These are phyloP conservation scores for Pyrenula aspistea DNA, from an alignment of 495 filamentous ascomycete genomes.

Conservation along the genomic window DNA sequence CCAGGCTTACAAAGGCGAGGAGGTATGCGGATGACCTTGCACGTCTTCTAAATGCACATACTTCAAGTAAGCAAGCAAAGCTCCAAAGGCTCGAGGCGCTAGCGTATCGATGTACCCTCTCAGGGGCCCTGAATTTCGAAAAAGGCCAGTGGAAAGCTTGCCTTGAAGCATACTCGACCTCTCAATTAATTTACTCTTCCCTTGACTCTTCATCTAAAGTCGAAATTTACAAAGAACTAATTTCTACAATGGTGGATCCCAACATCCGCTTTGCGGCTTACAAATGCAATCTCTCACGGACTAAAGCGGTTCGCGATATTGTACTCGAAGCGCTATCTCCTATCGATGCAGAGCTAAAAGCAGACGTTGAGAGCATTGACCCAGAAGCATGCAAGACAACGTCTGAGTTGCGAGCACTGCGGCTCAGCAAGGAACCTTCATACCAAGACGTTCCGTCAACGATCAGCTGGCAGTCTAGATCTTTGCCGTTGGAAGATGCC, in stretches of 20 bases:
- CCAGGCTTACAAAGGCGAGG: constrained; percentile 69
- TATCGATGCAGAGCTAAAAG: constrained; percentile 47
- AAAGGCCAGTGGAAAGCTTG: constrained; percentile 77
- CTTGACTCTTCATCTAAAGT: constrained; percentile 49
- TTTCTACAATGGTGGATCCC: constrained; percentile 78
- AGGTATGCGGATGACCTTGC: constrained; percentile 58
- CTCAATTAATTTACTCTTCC: constrained; percentile 71
- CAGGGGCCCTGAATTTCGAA: constrained; percentile 69
- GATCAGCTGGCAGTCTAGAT: constrained; percentile 81
- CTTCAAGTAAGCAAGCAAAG: constrained; percentile 24
- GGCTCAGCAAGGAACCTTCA: constrained; percentile 31
- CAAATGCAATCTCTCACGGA: constrained; percentile 73
- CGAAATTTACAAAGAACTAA: constrained; percentile 74
- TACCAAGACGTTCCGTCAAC: constrained; percentile 54
- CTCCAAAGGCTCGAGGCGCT: constrained; percentile 71
- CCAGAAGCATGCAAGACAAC: constrained; percentile 50
- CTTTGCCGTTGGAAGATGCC: constrained; percentile 81
- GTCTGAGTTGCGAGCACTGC: constrained; percentile 44
- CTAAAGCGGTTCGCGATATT: constrained; percentile 64
- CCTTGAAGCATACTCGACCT: constrained; percentile 59
- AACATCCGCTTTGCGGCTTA: constrained; percentile 93
- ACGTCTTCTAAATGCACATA: constrained; percentile 30
- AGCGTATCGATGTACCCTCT: constrained; percentile 66
- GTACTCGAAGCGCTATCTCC: constrained; percentile 62
- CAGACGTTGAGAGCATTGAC: constrained; percentile 59